Conservation (phyloP, 1,139 yeast genomes). For the Candida sp. region DNA sequence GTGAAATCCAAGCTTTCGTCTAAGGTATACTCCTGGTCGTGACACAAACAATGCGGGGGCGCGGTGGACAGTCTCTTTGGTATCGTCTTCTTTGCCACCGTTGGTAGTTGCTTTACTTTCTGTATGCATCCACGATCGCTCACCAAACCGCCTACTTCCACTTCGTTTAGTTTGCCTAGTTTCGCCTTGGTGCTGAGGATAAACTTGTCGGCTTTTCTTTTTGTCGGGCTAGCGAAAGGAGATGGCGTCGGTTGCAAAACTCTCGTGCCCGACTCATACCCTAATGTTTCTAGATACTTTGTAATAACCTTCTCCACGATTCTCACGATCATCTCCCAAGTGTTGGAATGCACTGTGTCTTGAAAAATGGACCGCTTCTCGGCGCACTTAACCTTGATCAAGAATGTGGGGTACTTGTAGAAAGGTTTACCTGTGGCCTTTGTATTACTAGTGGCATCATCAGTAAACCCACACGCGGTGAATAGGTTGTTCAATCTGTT, state of each 20-base stretch:
- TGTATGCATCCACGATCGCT: neutral
- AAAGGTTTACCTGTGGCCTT: slow-evolving; percentile 12
- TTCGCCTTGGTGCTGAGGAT: slow-evolving; percentile 10
- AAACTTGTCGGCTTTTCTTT: slow-evolving; percentile 9
- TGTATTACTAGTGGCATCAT: slow-evolving; percentile 4
- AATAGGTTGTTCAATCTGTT: slow-evolving; percentile 32
- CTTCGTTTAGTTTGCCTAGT: slow-evolving; percentile 8
- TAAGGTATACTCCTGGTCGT: slow-evolving; percentile 4
- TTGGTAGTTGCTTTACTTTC: neutral
- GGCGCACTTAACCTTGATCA: slow-evolving; percentile 37
- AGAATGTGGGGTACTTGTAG: slow-evolving; percentile 35
- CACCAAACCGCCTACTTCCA: slow-evolving; percentile 12
- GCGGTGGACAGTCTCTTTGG: neutral
- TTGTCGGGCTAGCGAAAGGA: slow-evolving; percentile 13
- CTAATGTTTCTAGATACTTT: slow-evolving; percentile 28
- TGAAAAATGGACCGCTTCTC: slow-evolving; percentile 41
- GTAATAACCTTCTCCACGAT: slow-evolving; percentile 31
- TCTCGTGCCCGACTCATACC: slow-evolving; percentile 14
- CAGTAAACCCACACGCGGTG: slow-evolving; percentile 10
- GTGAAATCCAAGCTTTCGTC: slow-evolving; percentile 6
- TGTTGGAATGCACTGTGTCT: slow-evolving; percentile 34
- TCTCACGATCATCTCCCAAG: slow-evolving; percentile 26
- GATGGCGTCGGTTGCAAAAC: slow-evolving; percentile 1
- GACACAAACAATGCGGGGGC: neutral
- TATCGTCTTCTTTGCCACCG: neutral